Evolutionary conservation across 192 early-diverging fungal genomes (phyloP).

Genomic region (Fimicolochytrium jonesii): DNA sequence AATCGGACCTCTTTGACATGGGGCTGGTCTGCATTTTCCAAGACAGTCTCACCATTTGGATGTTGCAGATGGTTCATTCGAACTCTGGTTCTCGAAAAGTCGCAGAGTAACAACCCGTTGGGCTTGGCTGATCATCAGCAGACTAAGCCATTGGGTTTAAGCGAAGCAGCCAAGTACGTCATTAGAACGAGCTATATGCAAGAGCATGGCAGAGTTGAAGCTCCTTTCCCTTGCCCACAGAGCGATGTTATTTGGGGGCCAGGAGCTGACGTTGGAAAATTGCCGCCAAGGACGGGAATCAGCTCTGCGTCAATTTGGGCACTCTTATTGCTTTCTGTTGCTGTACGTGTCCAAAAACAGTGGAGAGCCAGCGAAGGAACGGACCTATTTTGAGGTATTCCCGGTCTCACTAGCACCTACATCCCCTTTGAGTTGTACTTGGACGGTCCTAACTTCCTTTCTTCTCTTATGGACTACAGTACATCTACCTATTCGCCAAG

Average conservation of each 20-base stretch:
- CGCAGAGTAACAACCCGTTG: conserved; percentile 8
- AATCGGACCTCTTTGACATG: background rate
- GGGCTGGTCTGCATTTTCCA: background rate
- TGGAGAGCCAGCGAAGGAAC: conserved; percentile 41
- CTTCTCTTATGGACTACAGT: too few relatives aligned
- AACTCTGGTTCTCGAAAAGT: conserved; percentile 17
- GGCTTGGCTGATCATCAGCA: conserved; percentile 11
- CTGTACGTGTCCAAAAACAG: conserved; percentile 26
- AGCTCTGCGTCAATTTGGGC: conserved; percentile 28
- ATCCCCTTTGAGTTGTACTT: too few relatives aligned
- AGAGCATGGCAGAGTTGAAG: background rate
- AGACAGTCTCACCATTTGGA: background rate
- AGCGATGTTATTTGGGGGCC: conserved; percentile 7
- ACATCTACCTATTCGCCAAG: conserved; percentile 43
- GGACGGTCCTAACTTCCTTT: too few relatives aligned
- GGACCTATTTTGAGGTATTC: conserved; percentile 44
- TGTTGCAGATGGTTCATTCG: conserved; percentile 20
- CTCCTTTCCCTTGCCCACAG: conserved; percentile 1
- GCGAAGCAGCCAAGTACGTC: conserved; percentile 11
- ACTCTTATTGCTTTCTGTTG: conserved; percentile 48
- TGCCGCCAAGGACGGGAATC: background rate
- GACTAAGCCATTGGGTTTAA: background rate
- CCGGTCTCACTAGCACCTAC: too few relatives aligned
- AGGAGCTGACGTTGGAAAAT: conserved; percentile 10
- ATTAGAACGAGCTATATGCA: background rate